Evolutionary conservation across 352 stramenopile genomes (phyloP).

Genomic region (Phytophthora sp.): DNA sequence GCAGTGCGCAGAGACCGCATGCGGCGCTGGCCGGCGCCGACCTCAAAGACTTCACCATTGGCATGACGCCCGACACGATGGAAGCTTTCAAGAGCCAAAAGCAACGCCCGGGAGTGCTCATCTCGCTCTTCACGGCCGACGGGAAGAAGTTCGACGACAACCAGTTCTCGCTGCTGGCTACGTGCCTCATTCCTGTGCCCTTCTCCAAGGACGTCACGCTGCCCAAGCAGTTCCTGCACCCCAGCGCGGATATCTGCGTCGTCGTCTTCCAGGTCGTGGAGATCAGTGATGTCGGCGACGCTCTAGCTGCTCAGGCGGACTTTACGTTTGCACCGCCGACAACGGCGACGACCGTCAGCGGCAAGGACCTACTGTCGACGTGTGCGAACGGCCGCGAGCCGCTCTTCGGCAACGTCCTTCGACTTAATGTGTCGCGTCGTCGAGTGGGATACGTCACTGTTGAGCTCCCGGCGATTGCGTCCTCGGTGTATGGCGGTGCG

Average conservation of each 20-base stretch:
- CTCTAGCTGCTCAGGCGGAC: conserved; percentile 35
- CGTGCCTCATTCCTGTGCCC: conserved; percentile 69
- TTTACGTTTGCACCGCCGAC: conserved; percentile 49
- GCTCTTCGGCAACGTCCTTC: conserved; percentile 71
- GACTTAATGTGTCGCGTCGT: conserved; percentile 50
- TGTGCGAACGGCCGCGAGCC: conserved; percentile 39
- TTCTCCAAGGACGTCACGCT: conserved; percentile 67
- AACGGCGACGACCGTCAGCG: conserved; percentile 21
- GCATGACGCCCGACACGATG: conserved; percentile 70
- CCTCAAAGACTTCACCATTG: conserved; percentile 68
- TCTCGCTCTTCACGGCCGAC: conserved; percentile 59
- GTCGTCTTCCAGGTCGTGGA: conserved; percentile 73
- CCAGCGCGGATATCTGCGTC: conserved; percentile 51
- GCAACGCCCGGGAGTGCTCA: conserved; percentile 53
- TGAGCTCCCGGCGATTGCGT: conserved; percentile 56
- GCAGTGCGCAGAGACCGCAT: background rate
- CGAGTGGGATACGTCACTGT: conserved; percentile 57
- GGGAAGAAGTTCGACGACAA: conserved; percentile 61
- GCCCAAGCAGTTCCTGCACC: conserved; percentile 46
- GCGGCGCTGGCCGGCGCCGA: conserved; percentile 31
- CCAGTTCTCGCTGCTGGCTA: conserved; percentile 57
- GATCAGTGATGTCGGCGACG: conserved; percentile 51
- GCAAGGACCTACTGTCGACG: conserved; percentile 55
- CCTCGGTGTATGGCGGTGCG: conserved; percentile 57
- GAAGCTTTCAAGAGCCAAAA: conserved; percentile 66